Base-by-base conservation (phyloP, 2,329 filamentous ascomycete genomes). In the Lachnellula occidentalis region DNA sequence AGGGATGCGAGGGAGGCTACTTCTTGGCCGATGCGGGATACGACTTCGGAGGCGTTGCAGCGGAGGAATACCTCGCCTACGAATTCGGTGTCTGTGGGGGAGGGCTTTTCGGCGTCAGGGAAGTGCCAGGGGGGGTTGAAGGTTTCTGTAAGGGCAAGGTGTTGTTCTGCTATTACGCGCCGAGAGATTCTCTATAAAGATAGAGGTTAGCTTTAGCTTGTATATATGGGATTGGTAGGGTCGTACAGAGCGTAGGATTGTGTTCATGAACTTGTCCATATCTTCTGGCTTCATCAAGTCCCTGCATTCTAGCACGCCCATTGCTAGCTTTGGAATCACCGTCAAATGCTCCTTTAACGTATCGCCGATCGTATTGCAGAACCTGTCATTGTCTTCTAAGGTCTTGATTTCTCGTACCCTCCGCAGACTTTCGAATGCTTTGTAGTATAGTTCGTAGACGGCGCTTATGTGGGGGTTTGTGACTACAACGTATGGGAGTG, bases 371-470 rank as follows among this genome's bases (percentile, higher is more conserved):
- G 90, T 77, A 52, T 88, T 81, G 75, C 94, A 99, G 64, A 95
- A 87, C 43, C 72, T 76, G 61, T 96, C 91, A 69, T 99, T 99
- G 66, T 97, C 92, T 34, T 95, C 88, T 36, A 96, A 74, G 0
- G 84, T 88, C 66, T 87, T 86, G 63, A 99, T 85, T 67, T 96
- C 90, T 49, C 86, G 85, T 41, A 96, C 78, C 62, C 87, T 87
- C 47, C 94, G 88, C 60, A 97, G 88, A 51, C 79, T 85, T 69
- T 99, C 94, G 66, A 99, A 99, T n/a, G 94, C 92, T 62, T 86
- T 85, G 73, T 96, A 95, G 76, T 99, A 99, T 6, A 96, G 80
- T 70, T 97, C 90, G 73, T 99, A 99, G 34, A 97, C 94, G 61
- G 95, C 86, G 68, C 88, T 90, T 59, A 99, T 88, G 71, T 99